Evolutionary conservation across 306 rosid genomes (phyloP).

Genomic region (Vigna trinervia): DNA sequence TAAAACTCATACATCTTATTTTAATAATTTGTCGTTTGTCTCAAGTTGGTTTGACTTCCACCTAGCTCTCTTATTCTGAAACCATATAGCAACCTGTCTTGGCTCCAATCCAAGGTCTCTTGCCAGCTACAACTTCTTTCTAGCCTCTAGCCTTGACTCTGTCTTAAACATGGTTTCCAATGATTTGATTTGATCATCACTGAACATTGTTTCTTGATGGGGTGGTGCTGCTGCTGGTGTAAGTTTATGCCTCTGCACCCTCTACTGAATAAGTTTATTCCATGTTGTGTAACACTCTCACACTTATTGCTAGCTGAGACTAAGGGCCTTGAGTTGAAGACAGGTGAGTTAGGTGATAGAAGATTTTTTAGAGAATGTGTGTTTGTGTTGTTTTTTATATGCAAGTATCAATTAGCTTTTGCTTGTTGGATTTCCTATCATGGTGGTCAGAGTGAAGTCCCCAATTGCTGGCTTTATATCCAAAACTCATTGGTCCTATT

Average conservation of each 20-base stretch:
- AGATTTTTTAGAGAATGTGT: conserved; percentile 8
- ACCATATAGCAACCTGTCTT: conserved; percentile 92
- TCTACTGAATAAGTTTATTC: conserved; percentile 52
- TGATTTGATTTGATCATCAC: conserved; percentile 83
- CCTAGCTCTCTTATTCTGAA: conserved; percentile 92
- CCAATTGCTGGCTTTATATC: conserved; percentile 54
- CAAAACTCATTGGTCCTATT: conserved; percentile 45
- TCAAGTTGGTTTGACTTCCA: conserved; percentile 93
- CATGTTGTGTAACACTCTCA: conserved; percentile 39
- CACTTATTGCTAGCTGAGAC: background rate
- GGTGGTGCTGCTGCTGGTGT: conserved; percentile 41
- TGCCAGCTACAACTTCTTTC: conserved; percentile 76
- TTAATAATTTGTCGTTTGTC: background rate
- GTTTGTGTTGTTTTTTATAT: conserved; percentile 41
- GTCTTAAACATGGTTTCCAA: conserved; percentile 74
- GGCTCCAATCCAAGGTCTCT: conserved; percentile 89
- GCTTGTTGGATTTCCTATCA: conserved; percentile 40
- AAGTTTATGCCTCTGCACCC: conserved; percentile 45
- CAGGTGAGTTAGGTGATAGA: conserved; percentile 12
- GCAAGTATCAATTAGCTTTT: conserved; percentile 37
- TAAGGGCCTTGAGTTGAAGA: conserved; percentile 12
- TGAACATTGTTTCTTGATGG: conserved; percentile 61
- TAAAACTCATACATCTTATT: too few species aligned
- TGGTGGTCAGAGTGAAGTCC: conserved; percentile 44
- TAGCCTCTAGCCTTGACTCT: conserved; percentile 81